Conservation (phyloP, 495 filamentous ascomycete species). For the Friedmanniomyces endolithicus region DNA sequence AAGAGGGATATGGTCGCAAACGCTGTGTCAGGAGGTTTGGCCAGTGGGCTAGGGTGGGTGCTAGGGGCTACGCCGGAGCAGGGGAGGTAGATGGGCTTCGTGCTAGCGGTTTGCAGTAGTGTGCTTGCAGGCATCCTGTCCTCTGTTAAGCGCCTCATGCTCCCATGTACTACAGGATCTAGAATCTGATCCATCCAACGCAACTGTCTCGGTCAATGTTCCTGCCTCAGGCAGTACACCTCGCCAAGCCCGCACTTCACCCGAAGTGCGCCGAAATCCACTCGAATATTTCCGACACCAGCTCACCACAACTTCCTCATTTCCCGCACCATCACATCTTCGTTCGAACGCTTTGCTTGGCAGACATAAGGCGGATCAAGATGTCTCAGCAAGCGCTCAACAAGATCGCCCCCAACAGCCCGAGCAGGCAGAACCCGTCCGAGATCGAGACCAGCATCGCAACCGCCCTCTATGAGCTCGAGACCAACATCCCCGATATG, state of each 20-base stretch:
- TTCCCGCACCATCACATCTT: not conserved
- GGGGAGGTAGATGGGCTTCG: not conserved
- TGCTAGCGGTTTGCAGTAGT: too few relatives aligned
- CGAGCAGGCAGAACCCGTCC: slow-evolving; percentile 81
- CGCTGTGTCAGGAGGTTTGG: slow-evolving; percentile 30
- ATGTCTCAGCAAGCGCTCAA: slow-evolving; percentile 59
- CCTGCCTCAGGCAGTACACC: too few relatives aligned
- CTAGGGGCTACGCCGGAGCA: slow-evolving; percentile 21
- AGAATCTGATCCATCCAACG: too few relatives aligned
- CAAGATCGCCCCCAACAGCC: slow-evolving; percentile 96
- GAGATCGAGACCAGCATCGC: slow-evolving; percentile 93
- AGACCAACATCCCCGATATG: slow-evolving; percentile 95
- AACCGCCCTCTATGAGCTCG: slow-evolving; percentile 89
- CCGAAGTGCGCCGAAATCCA: not conserved
- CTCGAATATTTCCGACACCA: not conserved
- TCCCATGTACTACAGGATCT: too few relatives aligned
- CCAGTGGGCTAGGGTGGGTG: slow-evolving; percentile 34
- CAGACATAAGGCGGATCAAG: slow-evolving; percentile 5
- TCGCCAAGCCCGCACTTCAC: not conserved
- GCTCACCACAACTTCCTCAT: not conserved
- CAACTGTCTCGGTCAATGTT: too few relatives aligned
- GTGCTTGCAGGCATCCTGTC: too few relatives aligned
- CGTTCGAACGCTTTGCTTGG: slow-evolving; percentile 2
- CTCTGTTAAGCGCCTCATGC: too few relatives aligned
- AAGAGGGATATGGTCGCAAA: slow-evolving; percentile 34